Conservation (phyloP, 441 rosid species). For the Adansonia gregorii region DNA sequence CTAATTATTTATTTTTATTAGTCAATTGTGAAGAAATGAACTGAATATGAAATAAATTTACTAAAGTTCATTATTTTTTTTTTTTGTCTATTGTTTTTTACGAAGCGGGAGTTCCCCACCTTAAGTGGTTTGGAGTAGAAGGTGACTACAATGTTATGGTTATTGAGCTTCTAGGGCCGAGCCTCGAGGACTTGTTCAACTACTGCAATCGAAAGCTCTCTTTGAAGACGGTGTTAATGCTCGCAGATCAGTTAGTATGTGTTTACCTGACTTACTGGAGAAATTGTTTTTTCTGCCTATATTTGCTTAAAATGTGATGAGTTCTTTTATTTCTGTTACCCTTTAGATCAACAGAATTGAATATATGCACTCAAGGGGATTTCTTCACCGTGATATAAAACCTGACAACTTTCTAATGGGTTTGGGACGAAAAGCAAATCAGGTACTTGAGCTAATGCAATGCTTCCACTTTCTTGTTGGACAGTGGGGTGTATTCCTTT, state of each 20-base stretch:
- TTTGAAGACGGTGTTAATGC: conserved; percentile 83
- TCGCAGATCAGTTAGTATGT: conserved; percentile 83
- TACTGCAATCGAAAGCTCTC: conserved; percentile 78
- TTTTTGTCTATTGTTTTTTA: conserved; percentile 25
- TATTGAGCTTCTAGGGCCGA: conserved; percentile 89
- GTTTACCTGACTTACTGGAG: conserved; percentile 30
- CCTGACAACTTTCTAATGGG: conserved; percentile 98
- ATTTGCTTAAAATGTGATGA: not conserved
- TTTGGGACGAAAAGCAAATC: conserved; percentile 91
- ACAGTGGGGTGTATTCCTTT: not conserved
- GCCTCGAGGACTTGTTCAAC: conserved; percentile 87
- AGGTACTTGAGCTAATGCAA: conserved; percentile 45
- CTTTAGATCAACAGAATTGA: conserved; percentile 81
- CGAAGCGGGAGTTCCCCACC: conserved; percentile 83
- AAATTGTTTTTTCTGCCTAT: not conserved
- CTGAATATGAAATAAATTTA: not conserved
- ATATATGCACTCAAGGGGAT: conserved; percentile 80
- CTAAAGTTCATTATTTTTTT: conserved; percentile 18
- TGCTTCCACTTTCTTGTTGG: conserved; percentile 13
- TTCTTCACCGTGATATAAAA: conserved; percentile 92
- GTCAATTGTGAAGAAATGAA: not conserved
- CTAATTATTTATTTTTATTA: not conserved
- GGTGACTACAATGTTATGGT: conserved; percentile 81
- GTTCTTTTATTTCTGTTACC: conserved; percentile 3
- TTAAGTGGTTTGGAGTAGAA: conserved; percentile 89